These are phyloP conservation scores for Schrenkiella parvula DNA, from an alignment of 345 rosid species.

Conservation along the genomic window DNA sequence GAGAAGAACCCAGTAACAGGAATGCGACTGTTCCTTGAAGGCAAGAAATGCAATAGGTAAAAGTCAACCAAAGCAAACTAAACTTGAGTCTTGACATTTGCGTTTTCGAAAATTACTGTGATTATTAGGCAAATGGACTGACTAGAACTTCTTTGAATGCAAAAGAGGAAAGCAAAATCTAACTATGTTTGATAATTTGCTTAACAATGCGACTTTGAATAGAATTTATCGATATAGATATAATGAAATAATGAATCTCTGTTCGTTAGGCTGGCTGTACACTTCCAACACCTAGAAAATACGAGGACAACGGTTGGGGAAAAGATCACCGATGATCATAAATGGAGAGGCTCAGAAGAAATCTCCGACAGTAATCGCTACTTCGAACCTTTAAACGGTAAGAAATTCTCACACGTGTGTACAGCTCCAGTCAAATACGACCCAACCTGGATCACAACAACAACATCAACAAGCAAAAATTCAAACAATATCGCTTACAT, in stretches of 20 bases:
- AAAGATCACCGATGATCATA: slow-evolving; percentile 45
- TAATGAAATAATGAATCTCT: background rate
- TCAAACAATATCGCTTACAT: slow-evolving; percentile 49
- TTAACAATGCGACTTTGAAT: background rate
- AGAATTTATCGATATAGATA: background rate
- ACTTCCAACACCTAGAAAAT: slow-evolving; percentile 64
- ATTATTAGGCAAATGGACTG: background rate
- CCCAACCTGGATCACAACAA: slow-evolving; percentile 41
- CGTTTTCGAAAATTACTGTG: background rate
- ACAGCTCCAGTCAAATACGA: slow-evolving; percentile 68
- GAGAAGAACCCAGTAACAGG: slow-evolving; percentile 72
- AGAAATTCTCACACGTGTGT: slow-evolving; percentile 65
- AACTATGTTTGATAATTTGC: background rate
- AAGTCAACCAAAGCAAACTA: background rate
- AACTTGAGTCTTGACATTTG: background rate
- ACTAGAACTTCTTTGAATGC: background rate
- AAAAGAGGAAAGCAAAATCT: too few species aligned
- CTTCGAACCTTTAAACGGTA: slow-evolving; percentile 56
- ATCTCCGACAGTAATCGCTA: slow-evolving; percentile 28
- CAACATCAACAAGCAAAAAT: background rate
- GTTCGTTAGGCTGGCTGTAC: slow-evolving; percentile 59
- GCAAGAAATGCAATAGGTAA: slow-evolving; percentile 89
- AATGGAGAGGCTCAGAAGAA: slow-evolving; percentile 75
- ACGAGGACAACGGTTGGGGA: slow-evolving; percentile 47
- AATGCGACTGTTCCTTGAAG: slow-evolving; percentile 80